Evolutionary conservation across 179 eudicot genomes (phyloP).

Genomic region (Silene noctiflora): DNA sequence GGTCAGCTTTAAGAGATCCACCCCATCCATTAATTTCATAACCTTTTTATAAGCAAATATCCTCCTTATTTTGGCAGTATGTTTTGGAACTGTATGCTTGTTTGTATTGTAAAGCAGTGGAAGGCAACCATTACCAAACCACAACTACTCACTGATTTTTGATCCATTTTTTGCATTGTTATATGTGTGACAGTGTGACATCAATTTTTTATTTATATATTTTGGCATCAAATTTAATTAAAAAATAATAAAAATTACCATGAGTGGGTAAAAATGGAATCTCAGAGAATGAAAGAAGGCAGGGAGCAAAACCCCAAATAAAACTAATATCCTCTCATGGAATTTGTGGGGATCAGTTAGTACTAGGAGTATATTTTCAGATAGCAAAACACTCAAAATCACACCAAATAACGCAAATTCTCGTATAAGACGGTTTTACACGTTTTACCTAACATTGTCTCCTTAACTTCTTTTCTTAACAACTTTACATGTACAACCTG

Average conservation of each 20-base stretch:
- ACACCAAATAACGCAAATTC: not conserved
- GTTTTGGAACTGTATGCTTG: conserved; percentile 38
- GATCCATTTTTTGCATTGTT: conserved; percentile 16
- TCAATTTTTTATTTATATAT: not conserved
- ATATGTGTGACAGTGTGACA: not conserved
- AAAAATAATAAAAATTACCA: not conserved
- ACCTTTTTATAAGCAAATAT: conserved; percentile 22
- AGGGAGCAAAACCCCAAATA: conserved; percentile 29
- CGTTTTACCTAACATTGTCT: too few species aligned
- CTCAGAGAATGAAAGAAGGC: conserved; percentile 21
- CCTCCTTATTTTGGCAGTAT: conserved; percentile 38
- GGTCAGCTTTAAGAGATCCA: too few species aligned
- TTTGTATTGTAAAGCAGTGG: conserved; percentile 37
- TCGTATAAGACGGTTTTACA: too few species aligned
- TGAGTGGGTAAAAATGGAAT: conserved; percentile 13
- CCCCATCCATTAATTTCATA: not conserved
- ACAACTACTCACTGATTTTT: conserved; percentile 22
- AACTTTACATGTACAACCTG: too few species aligned
- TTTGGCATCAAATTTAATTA: not conserved
- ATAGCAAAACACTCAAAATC: conserved; percentile 26
- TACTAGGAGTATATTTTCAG: conserved; percentile 5
- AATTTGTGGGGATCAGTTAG: conserved; percentile 38
- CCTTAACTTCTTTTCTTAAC: too few species aligned
- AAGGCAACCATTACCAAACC: conserved; percentile 23
- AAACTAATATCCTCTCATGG: conserved; percentile 14